phyloP scores from a whole-genome alignment of 1,284 basidiomycete genomes.

The Amylostereum areolatum region DNA sequence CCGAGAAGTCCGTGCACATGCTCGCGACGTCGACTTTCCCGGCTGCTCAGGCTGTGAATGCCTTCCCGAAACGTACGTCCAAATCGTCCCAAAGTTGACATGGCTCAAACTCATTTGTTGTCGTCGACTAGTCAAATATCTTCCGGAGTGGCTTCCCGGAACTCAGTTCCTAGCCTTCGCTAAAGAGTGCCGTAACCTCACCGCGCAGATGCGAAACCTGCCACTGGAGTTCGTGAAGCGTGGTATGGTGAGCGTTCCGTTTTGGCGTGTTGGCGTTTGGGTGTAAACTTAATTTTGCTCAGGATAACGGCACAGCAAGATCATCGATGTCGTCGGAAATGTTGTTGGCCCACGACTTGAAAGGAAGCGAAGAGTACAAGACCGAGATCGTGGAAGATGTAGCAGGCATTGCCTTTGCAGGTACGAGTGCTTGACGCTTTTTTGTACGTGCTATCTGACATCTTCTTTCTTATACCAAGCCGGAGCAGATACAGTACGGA shows the following conservation, averaged over 20 bases:
- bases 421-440: background rate
- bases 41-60: too few species aligned
- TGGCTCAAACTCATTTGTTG: too few species aligned
- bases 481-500: constrained; percentile 5
- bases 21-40: too few species aligned
- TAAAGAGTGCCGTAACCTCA: background rate
- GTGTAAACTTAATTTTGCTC: background rate
- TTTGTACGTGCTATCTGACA: background rate
- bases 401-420: background rate
- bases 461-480: background rate
- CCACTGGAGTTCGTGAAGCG: constrained; percentile 4
- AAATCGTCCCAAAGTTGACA: too few species aligned
- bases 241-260: background rate
- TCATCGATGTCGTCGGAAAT: constrained; percentile 5
- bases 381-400: background rate
- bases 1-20: too few species aligned
- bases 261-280: background rate
- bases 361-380: background rate
- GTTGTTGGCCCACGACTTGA: background rate
- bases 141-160: constrained; percentile 7
- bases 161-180: constrained; percentile 4
- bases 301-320: constrained; percentile 2
- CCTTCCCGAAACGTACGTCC: too few species aligned
- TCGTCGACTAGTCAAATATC: constrained; percentile 1
- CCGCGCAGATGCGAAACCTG: background rate